Conservation (phyloP, 371 early-diverging fungal species). For the Chytridium lagenaria region DNA sequence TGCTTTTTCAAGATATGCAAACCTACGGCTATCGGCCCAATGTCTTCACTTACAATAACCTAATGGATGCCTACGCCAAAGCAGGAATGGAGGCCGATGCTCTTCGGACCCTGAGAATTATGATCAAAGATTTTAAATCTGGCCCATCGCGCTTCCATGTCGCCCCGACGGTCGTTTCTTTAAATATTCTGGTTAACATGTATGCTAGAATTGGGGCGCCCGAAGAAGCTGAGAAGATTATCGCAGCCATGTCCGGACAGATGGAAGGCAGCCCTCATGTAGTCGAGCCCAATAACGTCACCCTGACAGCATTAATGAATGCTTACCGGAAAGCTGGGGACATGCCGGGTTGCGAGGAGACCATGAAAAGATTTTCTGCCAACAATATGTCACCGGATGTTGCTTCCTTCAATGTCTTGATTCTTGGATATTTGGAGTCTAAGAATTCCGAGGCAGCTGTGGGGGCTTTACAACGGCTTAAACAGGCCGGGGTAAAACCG, state of each 20-base stretch:
- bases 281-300: slow-evolving; percentile 1
- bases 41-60: slow-evolving; percentile 39
- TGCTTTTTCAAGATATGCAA: slow-evolving; percentile 42
- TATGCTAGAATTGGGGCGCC: neutral
- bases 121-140: slow-evolving; percentile 18
- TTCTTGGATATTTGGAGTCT: slow-evolving; percentile 5
- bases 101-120: slow-evolving; percentile 44
- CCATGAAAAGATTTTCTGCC: slow-evolving; percentile 3
- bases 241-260: slow-evolving; percentile 6
- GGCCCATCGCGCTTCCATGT: slow-evolving; percentile 26
- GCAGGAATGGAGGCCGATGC: slow-evolving; percentile 50
- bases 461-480: neutral
- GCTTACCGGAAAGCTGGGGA: slow-evolving; percentile 18
- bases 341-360: neutral
- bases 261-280: neutral
- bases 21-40: slow-evolving; percentile 37
- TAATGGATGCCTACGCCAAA: slow-evolving; percentile 57
- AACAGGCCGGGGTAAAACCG: neutral
- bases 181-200: slow-evolving; percentile 24
- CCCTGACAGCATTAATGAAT: slow-evolving; percentile 23
- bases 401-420: slow-evolving; percentile 25
- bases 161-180: slow-evolving; percentile 37
- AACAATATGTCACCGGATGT: slow-evolving; percentile 1
- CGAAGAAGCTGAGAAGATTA: slow-evolving; percentile 15
- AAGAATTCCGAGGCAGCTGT: neutral